A percentile compares a stretch with the other conserved stretches of the same genome.
These are phyloP conservation scores for Mycena filopes DNA, from an alignment of 768 basidiomycete species.

Conservation along the genomic window DNA sequence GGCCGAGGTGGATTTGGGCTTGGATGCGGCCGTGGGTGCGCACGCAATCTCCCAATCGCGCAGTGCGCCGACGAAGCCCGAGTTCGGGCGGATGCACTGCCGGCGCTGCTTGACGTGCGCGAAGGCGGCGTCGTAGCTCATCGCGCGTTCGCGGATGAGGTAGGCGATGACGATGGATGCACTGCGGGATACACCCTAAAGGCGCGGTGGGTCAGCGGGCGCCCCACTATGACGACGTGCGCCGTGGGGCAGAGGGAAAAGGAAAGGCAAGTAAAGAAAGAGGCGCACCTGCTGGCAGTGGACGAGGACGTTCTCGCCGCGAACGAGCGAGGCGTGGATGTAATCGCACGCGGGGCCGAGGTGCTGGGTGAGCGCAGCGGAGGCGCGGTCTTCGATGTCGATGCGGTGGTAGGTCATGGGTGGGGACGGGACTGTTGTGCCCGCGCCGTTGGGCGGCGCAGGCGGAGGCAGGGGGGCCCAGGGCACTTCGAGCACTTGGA, in stretches of 20 bases:
- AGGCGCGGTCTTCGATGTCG: constrained; percentile 57
- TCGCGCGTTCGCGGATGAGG: constrained; percentile 60
- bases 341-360: constrained; percentile 60
- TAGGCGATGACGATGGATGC: constrained; percentile 67
- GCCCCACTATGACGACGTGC: background rate
- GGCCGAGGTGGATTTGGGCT: too few relatives aligned
- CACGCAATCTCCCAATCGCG: constrained; percentile 47
- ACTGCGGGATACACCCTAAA: constrained; percentile 62
- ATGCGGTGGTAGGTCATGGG: constrained; percentile 58
- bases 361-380: constrained; percentile 58
- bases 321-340: constrained; percentile 52
- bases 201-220: background rate
- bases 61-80: constrained; percentile 56
- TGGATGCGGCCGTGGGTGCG: background rate
- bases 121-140: constrained; percentile 61
- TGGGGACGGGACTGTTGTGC: too few relatives aligned
- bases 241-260: too few relatives aligned
- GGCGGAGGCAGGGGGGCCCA: too few relatives aligned
- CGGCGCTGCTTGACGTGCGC: constrained; percentile 57
- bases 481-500: constrained; percentile 74
- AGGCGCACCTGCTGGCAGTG: constrained; percentile 64
- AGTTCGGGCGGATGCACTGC: constrained; percentile 61
- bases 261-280: too few relatives aligned
- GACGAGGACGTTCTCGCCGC: constrained; percentile 60
- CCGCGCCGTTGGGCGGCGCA: too few relatives aligned